phyloP scores from a whole-genome alignment of 2,329 filamentous ascomycete genomes.

The Harringtonia lauricola region DNA sequence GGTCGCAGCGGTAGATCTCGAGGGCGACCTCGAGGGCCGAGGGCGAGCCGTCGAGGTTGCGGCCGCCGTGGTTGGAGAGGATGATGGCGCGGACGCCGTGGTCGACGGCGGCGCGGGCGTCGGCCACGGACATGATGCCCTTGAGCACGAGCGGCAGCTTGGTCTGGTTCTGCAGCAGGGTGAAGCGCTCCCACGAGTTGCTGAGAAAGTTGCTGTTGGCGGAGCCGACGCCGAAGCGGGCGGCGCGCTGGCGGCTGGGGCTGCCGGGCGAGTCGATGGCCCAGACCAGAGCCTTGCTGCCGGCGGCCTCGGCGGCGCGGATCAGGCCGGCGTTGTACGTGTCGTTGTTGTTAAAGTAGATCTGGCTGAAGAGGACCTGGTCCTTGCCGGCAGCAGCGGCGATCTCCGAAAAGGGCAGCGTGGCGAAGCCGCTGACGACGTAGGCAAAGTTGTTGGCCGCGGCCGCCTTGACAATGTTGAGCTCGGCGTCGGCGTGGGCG shows the following conservation, averaged over 20 bases:
- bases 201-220: constrained; percentile 12
- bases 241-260: constrained; percentile 28
- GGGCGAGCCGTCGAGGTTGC: constrained; percentile 34
- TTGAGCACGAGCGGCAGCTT: constrained; percentile 20
- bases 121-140: constrained; percentile 20
- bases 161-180: constrained; percentile 23
- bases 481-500: constrained; percentile 33
- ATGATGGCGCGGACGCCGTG: constrained; percentile 33
- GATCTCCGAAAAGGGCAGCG: constrained; percentile 25
- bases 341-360: constrained; percentile 22
- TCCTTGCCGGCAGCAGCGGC: constrained; percentile 19
- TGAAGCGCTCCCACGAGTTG: constrained; percentile 24
- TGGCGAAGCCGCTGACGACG: constrained; percentile 23
- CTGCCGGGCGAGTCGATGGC: constrained; percentile 28
- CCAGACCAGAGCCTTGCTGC: constrained; percentile 25
- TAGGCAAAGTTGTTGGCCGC: constrained; percentile 37
- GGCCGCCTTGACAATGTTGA: constrained; percentile 37
- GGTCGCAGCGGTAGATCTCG: constrained; percentile 30
- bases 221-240: constrained; percentile 26
- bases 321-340: constrained; percentile 21
- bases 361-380: constrained; percentile 25
- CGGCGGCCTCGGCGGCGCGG: constrained; percentile 19
- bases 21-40: constrained; percentile 30
- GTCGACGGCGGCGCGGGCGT: constrained; percentile 24
- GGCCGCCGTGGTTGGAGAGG: constrained; percentile 38